A percentile compares a stretch with the other conserved stretches of the same genome.
phyloP scores from a whole-genome alignment of 2,329 filamentous ascomycete genomes.

The Exophiala dermatitidis region DNA sequence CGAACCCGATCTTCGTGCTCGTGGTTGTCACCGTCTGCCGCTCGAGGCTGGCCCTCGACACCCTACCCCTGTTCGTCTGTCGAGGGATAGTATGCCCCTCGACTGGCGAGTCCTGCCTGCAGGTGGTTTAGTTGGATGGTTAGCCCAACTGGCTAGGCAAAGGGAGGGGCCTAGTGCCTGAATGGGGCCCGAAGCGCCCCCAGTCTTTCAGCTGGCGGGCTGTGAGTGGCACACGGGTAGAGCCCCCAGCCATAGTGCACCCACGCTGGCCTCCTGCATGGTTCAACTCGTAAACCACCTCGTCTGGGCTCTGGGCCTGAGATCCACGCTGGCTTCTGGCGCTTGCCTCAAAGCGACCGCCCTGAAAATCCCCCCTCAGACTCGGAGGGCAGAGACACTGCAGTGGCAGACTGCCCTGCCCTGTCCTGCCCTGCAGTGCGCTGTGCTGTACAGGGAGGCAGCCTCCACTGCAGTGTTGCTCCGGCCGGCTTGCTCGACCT shows the following conservation, averaged over 20 bases:
- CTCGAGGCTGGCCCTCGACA: background rate
- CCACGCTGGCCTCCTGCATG: constrained; percentile 13
- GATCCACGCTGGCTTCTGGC: constrained; percentile 17
- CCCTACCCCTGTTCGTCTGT: background rate
- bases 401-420: background rate
- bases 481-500: background rate
- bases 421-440: too few relatives aligned
- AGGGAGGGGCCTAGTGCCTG: constrained; percentile 4
- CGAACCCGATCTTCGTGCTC: background rate
- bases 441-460: too few relatives aligned
- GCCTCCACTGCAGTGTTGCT: background rate
- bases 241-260: constrained; percentile 11
- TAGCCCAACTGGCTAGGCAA: constrained; percentile 10
- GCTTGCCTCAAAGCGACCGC: constrained; percentile 16
- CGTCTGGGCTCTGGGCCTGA: constrained; percentile 14
- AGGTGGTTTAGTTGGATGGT: constrained; percentile 3
- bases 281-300: constrained; percentile 15
- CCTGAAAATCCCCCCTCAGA: constrained; percentile 13
- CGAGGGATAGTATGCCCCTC: constrained; percentile 6
- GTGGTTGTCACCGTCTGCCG: background rate
- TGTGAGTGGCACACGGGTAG: constrained; percentile 9
- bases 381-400: background rate
- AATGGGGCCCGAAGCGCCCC: background rate
- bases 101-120: constrained; percentile 1
- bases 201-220: background rate